Percentiles rank a stretch among this genome's conserved stretches.
phyloP scores from a whole-genome alignment of 2,329 filamentous ascomycete species.

The Aurifilum marmelostoma region DNA sequence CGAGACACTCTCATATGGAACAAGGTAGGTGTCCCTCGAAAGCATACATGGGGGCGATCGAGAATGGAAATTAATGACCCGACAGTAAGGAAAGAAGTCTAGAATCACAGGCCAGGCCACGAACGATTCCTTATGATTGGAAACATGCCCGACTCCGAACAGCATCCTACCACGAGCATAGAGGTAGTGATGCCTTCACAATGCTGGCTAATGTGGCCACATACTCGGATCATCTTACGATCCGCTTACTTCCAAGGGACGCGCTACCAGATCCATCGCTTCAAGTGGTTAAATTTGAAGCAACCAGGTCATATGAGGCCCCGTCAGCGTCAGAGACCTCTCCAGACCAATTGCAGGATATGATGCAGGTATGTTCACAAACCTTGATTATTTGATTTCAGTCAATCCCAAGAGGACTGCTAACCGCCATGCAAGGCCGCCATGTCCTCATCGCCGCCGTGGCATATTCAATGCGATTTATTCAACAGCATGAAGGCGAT shows the following conservation, averaged over 20 bases:
- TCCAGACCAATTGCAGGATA: background rate
- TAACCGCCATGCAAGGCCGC: background rate
- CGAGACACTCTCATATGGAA: background rate
- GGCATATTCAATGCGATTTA: background rate
- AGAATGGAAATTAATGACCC: background rate
- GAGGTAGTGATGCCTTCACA: background rate
- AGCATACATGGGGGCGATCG: too few relatives aligned
- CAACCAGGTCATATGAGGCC: background rate
- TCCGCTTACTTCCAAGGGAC: background rate
- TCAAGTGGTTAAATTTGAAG: background rate
- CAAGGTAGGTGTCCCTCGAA: background rate
- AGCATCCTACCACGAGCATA: background rate
- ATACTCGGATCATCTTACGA: slow-evolving; percentile 1
- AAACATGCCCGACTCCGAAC: background rate
- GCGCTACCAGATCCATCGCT: background rate
- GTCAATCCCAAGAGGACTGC: background rate
- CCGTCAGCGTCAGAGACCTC: background rate
- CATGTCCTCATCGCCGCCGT: background rate
- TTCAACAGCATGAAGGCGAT: background rate
- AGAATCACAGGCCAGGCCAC: background rate
- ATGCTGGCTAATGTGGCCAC: background rate
- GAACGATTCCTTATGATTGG: background rate
- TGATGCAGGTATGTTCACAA: background rate
- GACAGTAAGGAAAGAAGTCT: background rate
- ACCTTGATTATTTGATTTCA: background rate